Base-by-base conservation (phyloP, 2,329 filamentous ascomycete species). In the Triangularia setosa region DNA sequence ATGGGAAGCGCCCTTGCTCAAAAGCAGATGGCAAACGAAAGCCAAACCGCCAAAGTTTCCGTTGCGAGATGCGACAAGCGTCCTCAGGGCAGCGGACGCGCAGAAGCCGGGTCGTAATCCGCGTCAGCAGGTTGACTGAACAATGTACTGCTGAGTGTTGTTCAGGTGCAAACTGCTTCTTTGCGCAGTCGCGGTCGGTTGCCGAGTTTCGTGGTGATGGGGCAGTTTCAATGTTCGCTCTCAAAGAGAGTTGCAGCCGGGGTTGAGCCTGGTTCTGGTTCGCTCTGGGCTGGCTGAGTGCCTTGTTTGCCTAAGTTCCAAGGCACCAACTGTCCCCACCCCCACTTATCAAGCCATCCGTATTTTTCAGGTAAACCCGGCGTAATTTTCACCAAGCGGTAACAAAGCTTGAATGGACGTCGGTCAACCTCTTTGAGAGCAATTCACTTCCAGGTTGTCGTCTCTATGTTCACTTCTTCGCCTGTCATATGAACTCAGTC, bases 41-140 rank as follows among this genome's bases (percentile, higher is more conserved):
- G 30, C 58, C 30, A 60, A 60, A 60, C 52, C 35, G 24, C 54
- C 23, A n/a, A 56, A 23, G 48, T n/a, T n/a, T 30, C 44, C 14
- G 56, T 8, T 14, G 28, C 30, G 11, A 35, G 23, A 59, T 65
- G 64, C 64, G 64, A 65, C 64, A 54, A 57, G 64, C 64, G 57
- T 53, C 16, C 52, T 40, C 53, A 58, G 33, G 33, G 56, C 54
- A 23, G 24, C 23, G 56, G 24, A 25, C 30, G 30, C 56, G 35
- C 28, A 60, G 56, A 35, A 52, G 30, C 21, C 30, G 18, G 35
- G 30, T 27, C 30, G 12, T 23, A 18, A 52, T 11, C 28, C 55
- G 56, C 48, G 59, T 59, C 27, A 55, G 56, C n/a, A 60, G 25
- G 11, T 21, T n/a, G 6, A 23, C 21, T 11, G 40, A 53, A 60